Base-by-base conservation (phyloP, 2,329 filamentous ascomycete genomes). In the Capronia coronata region DNA sequence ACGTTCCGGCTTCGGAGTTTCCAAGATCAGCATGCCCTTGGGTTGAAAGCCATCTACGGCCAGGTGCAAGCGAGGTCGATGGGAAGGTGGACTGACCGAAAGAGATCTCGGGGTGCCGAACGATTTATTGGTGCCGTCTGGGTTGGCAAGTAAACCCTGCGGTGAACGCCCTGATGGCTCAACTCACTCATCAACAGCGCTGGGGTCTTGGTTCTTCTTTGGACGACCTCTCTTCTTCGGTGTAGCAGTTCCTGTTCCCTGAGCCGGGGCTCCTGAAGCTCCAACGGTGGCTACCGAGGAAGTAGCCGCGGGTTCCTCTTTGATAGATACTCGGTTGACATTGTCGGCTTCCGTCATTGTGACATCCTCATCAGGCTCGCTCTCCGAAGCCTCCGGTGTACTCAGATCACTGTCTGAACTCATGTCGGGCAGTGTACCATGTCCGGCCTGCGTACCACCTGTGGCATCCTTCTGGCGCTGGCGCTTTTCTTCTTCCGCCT, bases 401-500 rank as follows among this genome's bases (percentile, higher is more conserved):
- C 49, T 57, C 37, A 53, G 27, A 35, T 59, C 57, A 43, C 55
- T 58, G 41, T 58, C 53, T 7, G 52, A 51, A 35, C 51, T 55
- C 45, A 55, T 51, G 9, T 47, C 49, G 25, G 56, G 21, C 19
- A 51, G 29, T 27, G 49, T 32, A 4, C 49, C 49, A 30, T 37
- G 37, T 11, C 14, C 30, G 14, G 23, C 21, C 14, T 21, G 14
- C 18, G 43, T 27, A 13, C 35, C 19, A n/a, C 44, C 51, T 10
- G 43, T 44, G 1, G 46, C 49, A 25, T 53, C 48, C 32, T 46
- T 52, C 21, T 50, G 52, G 16, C 52, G 50, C 45, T 51, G 49
- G 16, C 53, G 52, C 46, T 56, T 58, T 43, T 58, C 55, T 42
- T 55, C 55, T 29, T 60, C 58, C 1, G 52, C 54, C 43, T 58